These are phyloP conservation scores for Vigna mungo DNA, from an alignment of 306 rosid species.

Conservation along the genomic window DNA sequence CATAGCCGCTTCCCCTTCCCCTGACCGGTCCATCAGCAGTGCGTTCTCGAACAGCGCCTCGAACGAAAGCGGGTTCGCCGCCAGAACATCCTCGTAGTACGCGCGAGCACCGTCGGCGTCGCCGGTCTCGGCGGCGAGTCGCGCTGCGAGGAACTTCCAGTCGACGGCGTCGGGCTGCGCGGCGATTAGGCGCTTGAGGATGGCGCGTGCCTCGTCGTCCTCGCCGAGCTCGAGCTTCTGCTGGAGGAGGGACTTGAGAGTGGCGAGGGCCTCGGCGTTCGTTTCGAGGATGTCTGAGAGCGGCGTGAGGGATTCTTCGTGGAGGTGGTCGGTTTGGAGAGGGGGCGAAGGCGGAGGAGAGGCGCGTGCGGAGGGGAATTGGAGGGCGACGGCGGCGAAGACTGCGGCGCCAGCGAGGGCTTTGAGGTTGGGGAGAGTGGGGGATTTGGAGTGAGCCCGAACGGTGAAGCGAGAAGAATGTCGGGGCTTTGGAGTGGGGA, in stretches of 20 bases:
- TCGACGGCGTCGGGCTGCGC: slow-evolving; percentile 73
- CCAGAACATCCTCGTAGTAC: slow-evolving; percentile 70
- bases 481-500: slow-evolving; percentile 32
- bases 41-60: slow-evolving; percentile 93
- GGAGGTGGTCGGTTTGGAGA: neutral
- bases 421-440: slow-evolving; percentile 51
- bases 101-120: slow-evolving; percentile 57
- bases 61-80: slow-evolving; percentile 62
- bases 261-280: slow-evolving; percentile 63
- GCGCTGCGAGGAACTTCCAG: slow-evolving; percentile 81
- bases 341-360: slow-evolving; percentile 40
- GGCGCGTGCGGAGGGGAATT: slow-evolving; percentile 62
- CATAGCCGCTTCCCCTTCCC: slow-evolving; percentile 74
- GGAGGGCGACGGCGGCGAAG: slow-evolving; percentile 59
- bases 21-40: slow-evolving; percentile 80
- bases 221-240: slow-evolving; percentile 82
- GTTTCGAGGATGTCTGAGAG: slow-evolving; percentile 65
- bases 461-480: slow-evolving; percentile 46
- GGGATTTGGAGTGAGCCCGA: slow-evolving; percentile 45
- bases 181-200: slow-evolving; percentile 56
- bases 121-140: slow-evolving; percentile 63
- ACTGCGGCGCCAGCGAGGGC: slow-evolving; percentile 66
- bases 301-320: slow-evolving; percentile 46
- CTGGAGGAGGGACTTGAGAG: slow-evolving; percentile 78
- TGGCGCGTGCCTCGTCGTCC: slow-evolving; percentile 70